These are phyloP conservation scores for Rhizodiscina lignyota DNA, from an alignment of 495 filamentous ascomycete genomes.

Conservation along the genomic window DNA sequence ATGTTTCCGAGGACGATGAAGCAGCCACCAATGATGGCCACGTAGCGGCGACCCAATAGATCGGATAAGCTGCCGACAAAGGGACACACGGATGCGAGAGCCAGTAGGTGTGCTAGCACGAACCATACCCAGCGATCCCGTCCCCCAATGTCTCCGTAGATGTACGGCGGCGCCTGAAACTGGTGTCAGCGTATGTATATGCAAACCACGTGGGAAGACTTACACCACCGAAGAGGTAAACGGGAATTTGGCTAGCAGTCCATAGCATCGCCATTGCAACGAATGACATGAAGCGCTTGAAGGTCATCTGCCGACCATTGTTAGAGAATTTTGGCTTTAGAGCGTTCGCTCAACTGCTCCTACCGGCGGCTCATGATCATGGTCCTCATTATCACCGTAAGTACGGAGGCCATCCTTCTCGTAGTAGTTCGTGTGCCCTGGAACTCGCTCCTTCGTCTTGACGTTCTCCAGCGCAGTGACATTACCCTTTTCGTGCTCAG, in stretches of 20 bases:
- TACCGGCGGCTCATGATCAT: slow-evolving; percentile 31
- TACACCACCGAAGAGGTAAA: slow-evolving; percentile 40
- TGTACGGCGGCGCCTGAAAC: slow-evolving; percentile 33
- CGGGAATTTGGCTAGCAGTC: slow-evolving; percentile 48
- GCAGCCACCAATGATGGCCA: slow-evolving; percentile 41
- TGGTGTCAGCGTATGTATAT: no score
- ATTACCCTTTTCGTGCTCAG: background rate
- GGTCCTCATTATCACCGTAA: slow-evolving; percentile 31
- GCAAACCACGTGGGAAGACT: slow-evolving; percentile 4
- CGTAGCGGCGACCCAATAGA: slow-evolving; percentile 48
- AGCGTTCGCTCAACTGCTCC: background rate
- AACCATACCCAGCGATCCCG: slow-evolving; percentile 58
- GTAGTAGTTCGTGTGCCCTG: slow-evolving; percentile 27
- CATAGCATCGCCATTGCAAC: slow-evolving; percentile 48
- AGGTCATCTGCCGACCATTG: slow-evolving; percentile 36
- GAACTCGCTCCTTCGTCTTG: slow-evolving; percentile 18
- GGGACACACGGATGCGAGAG: slow-evolving; percentile 50
- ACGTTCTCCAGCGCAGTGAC: slow-evolving; percentile 6
- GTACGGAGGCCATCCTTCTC: slow-evolving; percentile 33
- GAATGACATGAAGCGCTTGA: slow-evolving; percentile 39
- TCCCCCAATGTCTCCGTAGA: slow-evolving; percentile 50
- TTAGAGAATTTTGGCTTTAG: slow-evolving; percentile 1
- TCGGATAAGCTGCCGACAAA: slow-evolving; percentile 60
- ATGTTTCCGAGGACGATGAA: slow-evolving; percentile 33
- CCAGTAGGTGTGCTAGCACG: slow-evolving; percentile 48